These are phyloP conservation scores for Astragalus membranaceus DNA, from an alignment of 306 rosid genomes.

Conservation along the genomic window DNA sequence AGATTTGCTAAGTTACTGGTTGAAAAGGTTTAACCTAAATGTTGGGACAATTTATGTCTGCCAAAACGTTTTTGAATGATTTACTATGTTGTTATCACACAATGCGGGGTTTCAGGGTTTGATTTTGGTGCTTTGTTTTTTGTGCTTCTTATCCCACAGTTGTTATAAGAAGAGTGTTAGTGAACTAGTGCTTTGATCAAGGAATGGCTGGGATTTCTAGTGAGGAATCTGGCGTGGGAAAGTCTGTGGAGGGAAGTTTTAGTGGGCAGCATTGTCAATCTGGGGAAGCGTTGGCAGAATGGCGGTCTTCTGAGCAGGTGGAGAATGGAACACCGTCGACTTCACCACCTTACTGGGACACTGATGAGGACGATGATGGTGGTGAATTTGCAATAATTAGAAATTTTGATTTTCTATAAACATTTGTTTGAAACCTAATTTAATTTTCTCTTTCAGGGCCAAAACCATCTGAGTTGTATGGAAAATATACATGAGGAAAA, in stretches of 20 bases:
- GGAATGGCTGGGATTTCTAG: conserved; percentile 74
- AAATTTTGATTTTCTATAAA: not conserved
- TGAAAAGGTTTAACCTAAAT: not conserved
- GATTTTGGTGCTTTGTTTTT: not conserved
- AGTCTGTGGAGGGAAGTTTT: conserved; percentile 64
- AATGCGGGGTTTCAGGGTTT: conserved; percentile 21
- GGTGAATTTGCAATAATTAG: conserved; percentile 37
- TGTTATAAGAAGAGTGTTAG: conserved; percentile 37
- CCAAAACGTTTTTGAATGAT: not conserved
- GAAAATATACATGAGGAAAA: too few species aligned
- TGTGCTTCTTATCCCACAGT: conserved; percentile 30
- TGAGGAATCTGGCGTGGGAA: conserved; percentile 80
- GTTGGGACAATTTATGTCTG: not conserved
- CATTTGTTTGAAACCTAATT: conserved; percentile 11
- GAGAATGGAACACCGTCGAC: conserved; percentile 90
- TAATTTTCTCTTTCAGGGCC: conserved; percentile 46
- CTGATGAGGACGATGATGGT: conserved; percentile 87
- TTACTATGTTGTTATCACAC: not conserved
- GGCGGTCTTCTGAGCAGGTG: conserved; percentile 99
- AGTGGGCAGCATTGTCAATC: conserved; percentile 77
- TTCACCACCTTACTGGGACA: conserved; percentile 97
- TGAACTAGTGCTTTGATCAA: conserved; percentile 36
- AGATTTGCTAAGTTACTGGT: conserved; percentile 6
- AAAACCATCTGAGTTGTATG: conserved; percentile 82
- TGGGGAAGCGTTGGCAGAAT: conserved; percentile 92